Evolutionary conservation across 768 basidiomycete genomes (phyloP), one percentile per base, ranked within the genome.

Genomic region (Rhizopogon vulgaris): DNA sequence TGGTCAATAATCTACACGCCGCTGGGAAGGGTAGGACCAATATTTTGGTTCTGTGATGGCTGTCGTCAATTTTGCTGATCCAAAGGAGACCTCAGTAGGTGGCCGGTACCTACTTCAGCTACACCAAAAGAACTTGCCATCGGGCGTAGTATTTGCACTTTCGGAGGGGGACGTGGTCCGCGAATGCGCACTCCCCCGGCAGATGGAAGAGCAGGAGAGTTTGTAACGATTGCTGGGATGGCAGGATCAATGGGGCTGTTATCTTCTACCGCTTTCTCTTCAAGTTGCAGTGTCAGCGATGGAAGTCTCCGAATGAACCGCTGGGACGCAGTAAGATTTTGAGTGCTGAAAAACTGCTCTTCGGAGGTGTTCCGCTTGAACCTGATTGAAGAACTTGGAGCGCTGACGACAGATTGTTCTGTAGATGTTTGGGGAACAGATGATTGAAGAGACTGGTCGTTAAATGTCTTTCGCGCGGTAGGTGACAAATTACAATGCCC

Each of bases 81-180:
- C 7, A 17, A 17, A 30, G 30, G 7, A 18, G 28, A 18, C 12
- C n/a, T 17, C 28, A 30, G 28, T 18, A 6, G 30, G 22, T 3
- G 22, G 22, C 22, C 22, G 22, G 18, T 17, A 8, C 43, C 14
- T 8, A 45, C 42, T 27, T 45, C 12, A 32, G 17, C 2, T 7
- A 32, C 18, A 12, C 28, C 42, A 46, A 45, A 14, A 8, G 43
- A 18, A 22, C 18, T 14, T 4, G 42, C 37, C 4, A 38, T 45
- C 12, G 34, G 22, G 28, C 41, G 30, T 45, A 8, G 30, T 15
- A 18, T 32, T 46, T 5, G 18, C 10, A 38, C 40, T 30, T 45
- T 55, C 4, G 46, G 51, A n/a, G 34, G 53, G 18, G 57, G 53
- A 28, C 52, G 48, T 17, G 52, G 58, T 27, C 55, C 51, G 9